Conservation (phyloP, 192 early-diverging fungal genomes). For the Coemansia sp. region DNA sequence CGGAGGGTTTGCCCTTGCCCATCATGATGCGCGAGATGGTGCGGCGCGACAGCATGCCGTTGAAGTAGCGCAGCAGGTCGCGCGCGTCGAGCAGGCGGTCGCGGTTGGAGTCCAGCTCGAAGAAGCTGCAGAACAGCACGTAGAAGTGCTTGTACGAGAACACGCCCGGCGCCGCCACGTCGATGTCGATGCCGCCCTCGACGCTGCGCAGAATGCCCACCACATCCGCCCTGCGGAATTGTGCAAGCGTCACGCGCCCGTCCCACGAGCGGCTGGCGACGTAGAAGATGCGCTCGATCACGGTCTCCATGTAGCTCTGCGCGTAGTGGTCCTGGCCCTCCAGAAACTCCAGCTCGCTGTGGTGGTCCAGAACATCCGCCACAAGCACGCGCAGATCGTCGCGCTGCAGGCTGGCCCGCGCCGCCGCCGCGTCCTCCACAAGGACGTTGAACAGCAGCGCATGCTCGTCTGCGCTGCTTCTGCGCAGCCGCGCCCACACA, state of each 20-base stretch:
- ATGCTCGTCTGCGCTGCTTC: conserved; percentile 46
- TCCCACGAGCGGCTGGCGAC: conserved; percentile 62
- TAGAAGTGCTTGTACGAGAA: conserved; percentile 99
- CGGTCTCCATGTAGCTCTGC: conserved; percentile 87
- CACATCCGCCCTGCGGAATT: conserved; percentile 72
- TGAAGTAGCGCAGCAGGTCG: conserved; percentile 75
- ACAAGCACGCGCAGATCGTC: conserved; percentile 70
- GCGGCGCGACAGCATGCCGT: conserved; percentile 64
- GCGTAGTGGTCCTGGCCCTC: conserved; percentile 78
- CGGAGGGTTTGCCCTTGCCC: conserved; percentile 58
- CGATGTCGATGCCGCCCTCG: conserved; percentile 69
- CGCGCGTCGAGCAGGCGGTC: conserved; percentile 72
- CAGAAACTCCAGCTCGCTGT: conserved; percentile 87
- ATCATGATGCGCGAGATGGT: conserved; percentile 74
- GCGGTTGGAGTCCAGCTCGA: conserved; percentile 89
- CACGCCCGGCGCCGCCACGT: conserved; percentile 67
- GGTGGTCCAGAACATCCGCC: conserved; percentile 81
- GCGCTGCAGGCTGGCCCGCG: conserved; percentile 54
- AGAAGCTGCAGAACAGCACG: conserved; percentile 97
- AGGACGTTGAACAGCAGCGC: conserved; percentile 63
- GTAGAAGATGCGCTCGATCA: conserved; percentile 87
- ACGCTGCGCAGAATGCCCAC: conserved; percentile 62
- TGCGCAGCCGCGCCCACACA: conserved; percentile 51
- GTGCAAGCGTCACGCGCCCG: conserved; percentile 72
- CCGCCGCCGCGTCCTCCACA: conserved; percentile 41